Evolutionary conservation across 257 asterid species (phyloP), one percentile per base, ranked within the genome.

Genomic region (Solanum ossicruentum): DNA sequence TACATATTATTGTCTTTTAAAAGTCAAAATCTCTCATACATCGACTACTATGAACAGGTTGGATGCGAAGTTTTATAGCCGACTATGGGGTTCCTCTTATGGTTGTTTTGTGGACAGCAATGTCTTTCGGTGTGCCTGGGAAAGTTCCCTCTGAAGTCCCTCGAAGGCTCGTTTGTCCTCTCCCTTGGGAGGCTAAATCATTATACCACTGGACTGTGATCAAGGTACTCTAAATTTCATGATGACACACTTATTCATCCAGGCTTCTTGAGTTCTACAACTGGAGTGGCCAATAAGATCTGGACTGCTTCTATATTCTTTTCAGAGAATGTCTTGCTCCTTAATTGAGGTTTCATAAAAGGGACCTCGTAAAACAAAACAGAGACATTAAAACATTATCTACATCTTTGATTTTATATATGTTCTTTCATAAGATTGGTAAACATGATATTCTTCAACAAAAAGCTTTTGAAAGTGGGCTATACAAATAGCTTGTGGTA

Each of bases 31-130:
- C n/a, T 21, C 82, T 65, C 39, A 77, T 61, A 4, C 26, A 70
- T 52, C 21, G 23, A 43, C 69, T 47, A 80, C 58, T 45, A 80
- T 83, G 80, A 79, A 85, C 91, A 93, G 98, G 95, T 60, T 89
- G 91, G 93, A 69, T 93, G 75, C 89, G 99, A 85, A 88, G 98
- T 89, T 86, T 97, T 66, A 90, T 91, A 67, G 98, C 99, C 2
- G 99, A 97, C 90, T 95, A 97, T 73, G 99, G 98, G 18, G 98
- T 97, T 88, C 96, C 98, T 12, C 86, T 95, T 43, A 93, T 94
- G 94, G 94, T 97, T 52, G 90, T 95, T 26, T 72, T 94, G 17
- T 94, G 99, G 98, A 91, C 99, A 4, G 93, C 91, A 10, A 78
- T 95, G 81, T 95, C 99, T 21, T 97, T 89, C 36, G 57, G 86